Evolutionary conservation across 192 early-diverging fungal species (phyloP), one percentile per base, ranked within the genome.

Genomic region (Gaertneriomyces semiglobifer): DNA sequence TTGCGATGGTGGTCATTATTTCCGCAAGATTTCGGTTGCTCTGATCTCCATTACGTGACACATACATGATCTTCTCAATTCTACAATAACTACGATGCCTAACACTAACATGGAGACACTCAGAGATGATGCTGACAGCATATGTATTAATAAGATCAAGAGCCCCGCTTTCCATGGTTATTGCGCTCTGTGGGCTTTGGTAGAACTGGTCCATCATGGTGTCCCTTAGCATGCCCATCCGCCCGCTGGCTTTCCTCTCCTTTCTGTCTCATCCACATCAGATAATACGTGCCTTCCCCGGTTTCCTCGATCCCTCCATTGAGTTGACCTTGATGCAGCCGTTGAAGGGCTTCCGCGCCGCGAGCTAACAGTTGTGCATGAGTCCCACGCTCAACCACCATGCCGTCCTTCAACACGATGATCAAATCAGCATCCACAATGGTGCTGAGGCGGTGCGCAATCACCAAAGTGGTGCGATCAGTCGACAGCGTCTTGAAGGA

Each of bases 191-290:
- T 33, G 25, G 25, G 25, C 25, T 33, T 33, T 33, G 25, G 25
- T 33, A 33, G 25, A 33, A 33, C 25, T 33, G 25, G 25, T 33
- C 25, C 25, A 33, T 33, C 25, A 33, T 50, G 18, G 1, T 50
- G 48, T 2, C 48, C 48, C 12, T 50, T 50, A 38, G 33, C 55
- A 9, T 16, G 20, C 55, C 12, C 33, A 5, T 12, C 55, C 5
- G 14, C 55, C 14, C 39, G 18, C 59, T 45, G 41, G 42, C 48
- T 16, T 42, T 73, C 68, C 7, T 78, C 72, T 4, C 78, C 74
- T 44, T 90, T 77, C 84, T 98, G 93, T 68, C 92, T 88, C 67
- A 89, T 88, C 95, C 93, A 95, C 91, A 95, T 92, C 60, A 88
- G 83, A 63, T 84, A 90, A 68, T 98, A 95, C 2, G 90, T 82